phyloP scores from a whole-genome alignment of 192 early-diverging fungal genomes.

The Entophlyctis luteolus region DNA sequence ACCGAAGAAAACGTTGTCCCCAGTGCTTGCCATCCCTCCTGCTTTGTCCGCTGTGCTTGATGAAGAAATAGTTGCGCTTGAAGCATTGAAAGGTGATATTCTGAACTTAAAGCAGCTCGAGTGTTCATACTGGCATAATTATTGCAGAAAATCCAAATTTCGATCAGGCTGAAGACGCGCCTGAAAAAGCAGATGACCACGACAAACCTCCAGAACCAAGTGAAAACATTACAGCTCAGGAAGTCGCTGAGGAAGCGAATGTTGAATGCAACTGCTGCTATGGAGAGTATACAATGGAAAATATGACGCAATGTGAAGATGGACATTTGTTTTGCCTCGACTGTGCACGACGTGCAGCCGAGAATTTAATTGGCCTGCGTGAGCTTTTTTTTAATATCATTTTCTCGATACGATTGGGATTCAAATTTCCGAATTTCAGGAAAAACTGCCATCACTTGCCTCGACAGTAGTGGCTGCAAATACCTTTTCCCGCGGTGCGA shows the following conservation, averaged over 20 bases:
- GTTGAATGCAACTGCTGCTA: constrained; percentile 53
- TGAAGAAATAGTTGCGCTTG: background rate
- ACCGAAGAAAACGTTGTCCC: background rate
- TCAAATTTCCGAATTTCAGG: background rate
- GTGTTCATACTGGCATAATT: background rate
- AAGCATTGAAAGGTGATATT: background rate
- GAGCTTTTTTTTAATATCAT: background rate
- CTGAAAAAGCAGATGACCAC: background rate
- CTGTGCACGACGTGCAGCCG: constrained; percentile 49
- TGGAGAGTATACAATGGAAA: constrained; percentile 35
- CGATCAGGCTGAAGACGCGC: background rate
- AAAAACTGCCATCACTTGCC: constrained; percentile 46
- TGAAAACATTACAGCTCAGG: background rate
- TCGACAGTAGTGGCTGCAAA: constrained; percentile 40
- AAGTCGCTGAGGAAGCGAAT: constrained; percentile 9
- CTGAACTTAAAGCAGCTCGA: background rate
- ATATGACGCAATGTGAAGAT: constrained; percentile 52
- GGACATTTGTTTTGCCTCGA: constrained; percentile 54
- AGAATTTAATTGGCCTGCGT: constrained; percentile 45
- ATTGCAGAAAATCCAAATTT: background rate
- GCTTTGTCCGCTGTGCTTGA: background rate
- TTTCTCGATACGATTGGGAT: background rate
- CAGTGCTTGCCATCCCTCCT: background rate
- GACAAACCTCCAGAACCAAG: background rate
- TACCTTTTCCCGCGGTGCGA: constrained; percentile 38